Evolutionary conservation across 371 early-diverging fungal genomes (phyloP), one percentile per base, ranked within the genome.

Genomic region (Choanephora cucurbitarum): DNA sequence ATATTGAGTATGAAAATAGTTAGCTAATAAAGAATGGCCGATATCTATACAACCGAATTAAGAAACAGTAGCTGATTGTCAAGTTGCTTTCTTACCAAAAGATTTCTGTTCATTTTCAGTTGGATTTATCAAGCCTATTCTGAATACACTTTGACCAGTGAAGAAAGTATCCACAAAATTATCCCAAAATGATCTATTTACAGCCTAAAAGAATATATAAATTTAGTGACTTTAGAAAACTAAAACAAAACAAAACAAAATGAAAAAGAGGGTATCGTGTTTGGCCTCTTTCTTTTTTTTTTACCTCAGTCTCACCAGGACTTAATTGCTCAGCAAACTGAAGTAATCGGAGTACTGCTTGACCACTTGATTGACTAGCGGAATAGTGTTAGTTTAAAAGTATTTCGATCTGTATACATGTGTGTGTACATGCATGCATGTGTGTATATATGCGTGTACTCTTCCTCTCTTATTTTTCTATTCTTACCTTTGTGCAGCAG

Each of bases 261-360:
- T 32, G 32, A 28, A 28, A 28, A 28, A 28, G 3, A 28, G 28
- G 28, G 7, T 28, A n/a, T n/a, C n/a, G n/a, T n/a, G n/a, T n/a
- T n/a, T n/a, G n/a, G n/a, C 28, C 28, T 28, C 28, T 28, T 5
- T 5, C 28, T 34, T 1, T 22, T 49, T 19, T 18, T n/a, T 42
- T 17, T 31, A 75, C 75, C 60, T 68, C 62, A 32, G 46, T 60
- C 40, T 49, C 60, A 9, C 62, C 69, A 24, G 77, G 77, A 50
- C 59, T 67, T 10, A 76, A 44, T 45, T 70, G 64, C 42, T 76
- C 77, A 44, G 69, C 73, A 62, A 76, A 72, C 46, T 76, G 73
- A 52, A 76, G 52, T 44, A 76, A 34, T 37, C 73, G 71, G 37
- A 76, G 57, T 8, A 76, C 77, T 32, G 73, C 77, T 32, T 69